Evolutionary conservation across 495 filamentous ascomycete genomes (phyloP).

Genomic region (Usnea hakonensis): DNA sequence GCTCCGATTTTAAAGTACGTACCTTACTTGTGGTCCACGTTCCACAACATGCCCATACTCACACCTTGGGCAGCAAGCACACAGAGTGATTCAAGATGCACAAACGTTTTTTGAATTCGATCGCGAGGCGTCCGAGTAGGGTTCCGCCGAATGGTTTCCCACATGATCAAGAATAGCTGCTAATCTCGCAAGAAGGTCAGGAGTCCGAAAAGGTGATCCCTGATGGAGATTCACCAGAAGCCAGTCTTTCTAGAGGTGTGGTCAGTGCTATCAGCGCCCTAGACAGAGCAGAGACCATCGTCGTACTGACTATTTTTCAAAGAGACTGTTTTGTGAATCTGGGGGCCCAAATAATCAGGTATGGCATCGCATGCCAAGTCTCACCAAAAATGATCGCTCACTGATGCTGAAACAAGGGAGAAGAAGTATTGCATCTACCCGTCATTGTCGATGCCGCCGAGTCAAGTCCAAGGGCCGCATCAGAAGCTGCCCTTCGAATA

Average conservation of each 20-base stretch:
- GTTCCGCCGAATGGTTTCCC: neutral
- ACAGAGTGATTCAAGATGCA: slow-evolving; percentile 15
- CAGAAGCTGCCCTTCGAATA: slow-evolving; percentile 65
- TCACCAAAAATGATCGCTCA: slow-evolving; percentile 5
- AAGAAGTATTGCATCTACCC: slow-evolving; percentile 90
- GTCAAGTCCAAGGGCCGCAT: slow-evolving; percentile 76
- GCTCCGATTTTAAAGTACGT: no score
- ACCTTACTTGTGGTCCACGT: no score
- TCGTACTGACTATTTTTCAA: slow-evolving; percentile 14
- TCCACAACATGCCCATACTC: neutral
- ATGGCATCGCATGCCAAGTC: slow-evolving; percentile 24
- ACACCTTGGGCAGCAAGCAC: neutral
- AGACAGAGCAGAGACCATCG: neutral
- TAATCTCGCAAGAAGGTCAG: slow-evolving; percentile 8
- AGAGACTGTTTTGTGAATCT: slow-evolving; percentile 74
- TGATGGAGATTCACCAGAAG: slow-evolving; percentile 41
- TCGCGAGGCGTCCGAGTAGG: slow-evolving; percentile 20
- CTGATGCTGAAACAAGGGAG: slow-evolving; percentile 45
- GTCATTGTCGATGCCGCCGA: slow-evolving; percentile 91
- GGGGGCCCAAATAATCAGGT: slow-evolving; percentile 56
- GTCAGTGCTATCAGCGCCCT: slow-evolving; percentile 31
- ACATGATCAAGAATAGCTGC: neutral
- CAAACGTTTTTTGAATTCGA: slow-evolving; percentile 23
- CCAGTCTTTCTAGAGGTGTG: slow-evolving; percentile 41
- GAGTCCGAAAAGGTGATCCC: slow-evolving; percentile 20